Evolutionary conservation across 1,284 basidiomycete genomes (phyloP).

Genomic region (Blastosporella zonata): DNA sequence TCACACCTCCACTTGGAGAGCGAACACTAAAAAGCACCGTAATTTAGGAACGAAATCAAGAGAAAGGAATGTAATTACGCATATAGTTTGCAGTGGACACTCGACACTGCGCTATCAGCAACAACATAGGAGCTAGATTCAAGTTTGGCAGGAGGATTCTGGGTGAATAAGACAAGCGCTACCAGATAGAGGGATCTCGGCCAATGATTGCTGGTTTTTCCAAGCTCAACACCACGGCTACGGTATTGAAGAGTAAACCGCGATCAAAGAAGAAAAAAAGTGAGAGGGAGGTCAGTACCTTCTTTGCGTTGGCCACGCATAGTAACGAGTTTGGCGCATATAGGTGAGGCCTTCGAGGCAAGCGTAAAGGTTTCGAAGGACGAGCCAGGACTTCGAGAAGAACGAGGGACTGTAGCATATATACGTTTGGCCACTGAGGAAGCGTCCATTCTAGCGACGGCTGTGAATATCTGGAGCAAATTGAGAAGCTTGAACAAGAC

Average conservation of each 20-base stretch:
- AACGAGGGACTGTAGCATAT: neutral
- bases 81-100: conserved; percentile 75
- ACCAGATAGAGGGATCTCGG: conserved; percentile 58
- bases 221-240: conserved; percentile 56
- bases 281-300: conserved; percentile 35
- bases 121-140: conserved; percentile 40
- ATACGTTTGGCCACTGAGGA: no score
- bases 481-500: no score
- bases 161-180: conserved; percentile 6
- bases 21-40: conserved; percentile 44
- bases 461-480: no score
- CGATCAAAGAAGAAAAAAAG: neutral
- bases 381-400: neutral
- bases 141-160: conserved; percentile 1
- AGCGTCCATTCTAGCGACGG: no score
- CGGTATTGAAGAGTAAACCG: neutral
- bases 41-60: neutral
- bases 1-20: conserved; percentile 67
- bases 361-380: neutral
- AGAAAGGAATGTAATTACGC: conserved; percentile 43
- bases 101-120: conserved; percentile 54
- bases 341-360: conserved; percentile 22
- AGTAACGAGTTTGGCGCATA: conserved; percentile 72
- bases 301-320: conserved; percentile 55
- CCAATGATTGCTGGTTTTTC: conserved; percentile 66